Percentiles rank a stretch among this genome's conserved stretches.
Evolutionary conservation across 768 basidiomycete genomes (phyloP).

Genomic region (Calvatia gigantea): DNA sequence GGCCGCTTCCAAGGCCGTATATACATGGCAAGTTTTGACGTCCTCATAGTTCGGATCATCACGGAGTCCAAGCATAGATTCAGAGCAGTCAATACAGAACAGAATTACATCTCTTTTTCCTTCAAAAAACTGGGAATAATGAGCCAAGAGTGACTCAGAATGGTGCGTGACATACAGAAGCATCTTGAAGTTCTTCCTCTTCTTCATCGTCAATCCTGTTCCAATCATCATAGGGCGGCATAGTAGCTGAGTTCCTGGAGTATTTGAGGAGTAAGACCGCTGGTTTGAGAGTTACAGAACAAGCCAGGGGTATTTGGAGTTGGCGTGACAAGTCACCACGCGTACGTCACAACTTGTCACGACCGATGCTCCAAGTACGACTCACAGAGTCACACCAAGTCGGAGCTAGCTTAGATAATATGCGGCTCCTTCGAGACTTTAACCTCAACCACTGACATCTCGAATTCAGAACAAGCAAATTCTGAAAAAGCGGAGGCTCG

Average conservation of each 20-base stretch:
- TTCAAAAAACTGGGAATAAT: slow-evolving; percentile 52
- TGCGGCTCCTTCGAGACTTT: slow-evolving; percentile 5
- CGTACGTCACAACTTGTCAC: background rate
- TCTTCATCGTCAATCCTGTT: slow-evolving; percentile 77
- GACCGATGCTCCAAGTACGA: too few species aligned
- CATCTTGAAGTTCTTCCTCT: slow-evolving; percentile 76
- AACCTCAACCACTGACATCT: background rate
- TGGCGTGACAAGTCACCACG: too few species aligned
- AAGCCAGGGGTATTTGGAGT: background rate
- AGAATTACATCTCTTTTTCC: slow-evolving; percentile 82
- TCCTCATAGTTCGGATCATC: slow-evolving; percentile 67
- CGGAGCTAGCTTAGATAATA: slow-evolving; percentile 10
- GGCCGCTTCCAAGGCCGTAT: slow-evolving; percentile 76
- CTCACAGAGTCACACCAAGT: background rate
- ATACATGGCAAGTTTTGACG: slow-evolving; percentile 70
- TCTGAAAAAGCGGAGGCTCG: background rate
- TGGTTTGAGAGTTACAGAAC: background rate
- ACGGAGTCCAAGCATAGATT: slow-evolving; percentile 76
- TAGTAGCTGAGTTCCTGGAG: slow-evolving; percentile 20
- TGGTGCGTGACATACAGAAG: slow-evolving; percentile 39
- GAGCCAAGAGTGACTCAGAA: background rate
- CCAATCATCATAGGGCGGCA: slow-evolving; percentile 80
- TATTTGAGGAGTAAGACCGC: background rate
- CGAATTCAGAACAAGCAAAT: background rate
- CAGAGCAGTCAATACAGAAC: slow-evolving; percentile 94